Evolutionary conservation across 1,139 yeast species (phyloP), one percentile per base, ranked within the genome.

Genomic region (Suhomyces bribrorum): DNA sequence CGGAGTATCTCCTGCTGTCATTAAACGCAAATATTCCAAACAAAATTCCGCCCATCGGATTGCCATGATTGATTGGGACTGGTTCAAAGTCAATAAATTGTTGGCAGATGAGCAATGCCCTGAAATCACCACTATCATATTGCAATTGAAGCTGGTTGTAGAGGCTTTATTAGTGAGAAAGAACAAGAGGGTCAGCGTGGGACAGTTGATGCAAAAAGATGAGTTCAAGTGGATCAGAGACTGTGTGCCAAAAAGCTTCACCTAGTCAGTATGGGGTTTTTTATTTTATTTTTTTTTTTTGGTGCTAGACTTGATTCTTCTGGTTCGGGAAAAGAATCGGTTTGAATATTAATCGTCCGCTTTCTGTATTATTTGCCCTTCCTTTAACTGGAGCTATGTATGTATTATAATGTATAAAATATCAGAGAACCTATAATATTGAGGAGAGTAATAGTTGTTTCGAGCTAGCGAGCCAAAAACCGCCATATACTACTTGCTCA

Each of bases 41-140:
- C 76, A 81, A 35, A 76, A 83, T 43, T 81, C 89, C 0, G 83
- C 95, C 1, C 96, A 90, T 60, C 68, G 97, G 41, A 92, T 92
- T 29, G 97, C 97, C 6, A 79, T 92, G 61, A 83, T 87, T 29
- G 95, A 86, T 47, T 92, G 98, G 98, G 77, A 76, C 29, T 92
- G 97, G 97, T 72, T 57, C 47, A 48, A 50, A 5, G 53, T 60
- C 7, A 40, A 51, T n/a, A 62, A 58, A 5, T 28, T 33, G 32
- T 43, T 58, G 34, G 46, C 47, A 11, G 49, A 50, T 29, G 38
- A 41, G 2, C 22, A 54, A 3, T 51, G 49, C 22, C 42, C 39
- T 1, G 57, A 52, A 24, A 48, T 56, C n/a, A 55, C 51, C 36
- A 29, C 23, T 5, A 60, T 67, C 11, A 49, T 70, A n/a, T 22